Evolutionary conservation across 768 basidiomycete genomes (phyloP), one percentile per base, ranked within the genome.

Genomic region (Inosperma sp.): DNA sequence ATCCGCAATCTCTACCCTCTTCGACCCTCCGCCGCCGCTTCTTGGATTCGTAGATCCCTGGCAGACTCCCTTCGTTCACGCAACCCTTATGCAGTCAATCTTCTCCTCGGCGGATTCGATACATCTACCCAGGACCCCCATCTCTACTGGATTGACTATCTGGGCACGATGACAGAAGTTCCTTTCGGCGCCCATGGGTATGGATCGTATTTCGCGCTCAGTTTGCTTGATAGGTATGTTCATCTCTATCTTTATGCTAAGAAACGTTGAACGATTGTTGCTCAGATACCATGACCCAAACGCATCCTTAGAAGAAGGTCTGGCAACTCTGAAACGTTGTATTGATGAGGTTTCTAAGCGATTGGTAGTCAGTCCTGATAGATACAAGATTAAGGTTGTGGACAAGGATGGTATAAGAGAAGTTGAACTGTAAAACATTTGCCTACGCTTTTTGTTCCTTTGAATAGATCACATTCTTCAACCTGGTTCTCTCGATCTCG

Each of bases 181-280:
- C 93, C 93, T 0, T 99, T 93, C 65, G 93, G 84, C 13, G 93
- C 93, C 1, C 95, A 98, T 63, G 96, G 96, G 2, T 93, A 97
- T 64, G 96, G 93, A 36, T 79, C 85, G 49, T 96, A 93, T 71
- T 96, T 98, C 68, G 86, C 84, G 8, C 70, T 97, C 58, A 84
- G 86, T 80, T 87, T 95, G 65, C 77, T 98, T 48, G 96, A 99
- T 65, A 77, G 89, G 89, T 90, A 51, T 31, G 80, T 64, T n/a
- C 22, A 22, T 31, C 12, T 8, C 14, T 27, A 13, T 21, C 5
- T 27, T 19, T 39, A 16, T 29, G 16, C 16, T 40, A 35, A 27
- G 16, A 22, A 40, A 19, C 9, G 14, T 17, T 46, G 9, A 19
- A 57, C 13, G 30, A 22, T 41, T 23, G 25, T 55, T 39, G 9